A percentile compares a stretch with the other conserved stretches of the same genome.
phyloP scores from a whole-genome alignment of 2,329 filamentous ascomycete species.

The Catunica adiposa region DNA sequence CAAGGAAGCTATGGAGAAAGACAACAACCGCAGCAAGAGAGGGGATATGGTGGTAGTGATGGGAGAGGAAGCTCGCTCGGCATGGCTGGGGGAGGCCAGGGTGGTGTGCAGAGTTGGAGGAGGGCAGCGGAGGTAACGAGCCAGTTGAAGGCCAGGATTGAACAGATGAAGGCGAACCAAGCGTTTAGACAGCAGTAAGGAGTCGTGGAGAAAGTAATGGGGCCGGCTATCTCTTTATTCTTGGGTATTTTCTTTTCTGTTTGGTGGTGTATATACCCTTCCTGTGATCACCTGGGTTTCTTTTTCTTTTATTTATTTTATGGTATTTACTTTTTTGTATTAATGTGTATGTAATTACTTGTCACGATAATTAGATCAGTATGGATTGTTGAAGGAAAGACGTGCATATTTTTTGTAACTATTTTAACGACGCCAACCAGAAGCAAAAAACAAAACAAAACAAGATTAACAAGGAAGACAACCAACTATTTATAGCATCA shows the following conservation, averaged over 20 bases:
- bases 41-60: not conserved
- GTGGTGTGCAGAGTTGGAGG: conserved; percentile 81
- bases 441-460: conserved; percentile 1
- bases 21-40: not conserved
- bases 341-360: no score
- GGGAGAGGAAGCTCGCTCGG: conserved; percentile 2
- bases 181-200: conserved; percentile 15
- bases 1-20: conserved; percentile 11
- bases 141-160: conserved; percentile 90
- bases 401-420: no score
- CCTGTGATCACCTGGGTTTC: not conserved
- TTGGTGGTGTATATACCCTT: no score
- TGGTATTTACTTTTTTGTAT: no score
- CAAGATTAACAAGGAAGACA: no score
- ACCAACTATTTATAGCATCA: no score
- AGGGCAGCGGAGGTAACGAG: conserved; percentile 93
- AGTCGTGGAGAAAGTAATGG: no score
- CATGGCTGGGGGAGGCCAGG: conserved; percentile 5
- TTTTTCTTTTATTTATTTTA: not conserved
- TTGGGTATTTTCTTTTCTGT: no score
- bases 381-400: no score
- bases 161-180: conserved; percentile 73
- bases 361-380: no score
- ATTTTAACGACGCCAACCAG: not conserved
- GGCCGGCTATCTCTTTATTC: no score